Conservation (phyloP, 768 basidiomycete genomes). For the Leucosporidium creatinivorum region DNA sequence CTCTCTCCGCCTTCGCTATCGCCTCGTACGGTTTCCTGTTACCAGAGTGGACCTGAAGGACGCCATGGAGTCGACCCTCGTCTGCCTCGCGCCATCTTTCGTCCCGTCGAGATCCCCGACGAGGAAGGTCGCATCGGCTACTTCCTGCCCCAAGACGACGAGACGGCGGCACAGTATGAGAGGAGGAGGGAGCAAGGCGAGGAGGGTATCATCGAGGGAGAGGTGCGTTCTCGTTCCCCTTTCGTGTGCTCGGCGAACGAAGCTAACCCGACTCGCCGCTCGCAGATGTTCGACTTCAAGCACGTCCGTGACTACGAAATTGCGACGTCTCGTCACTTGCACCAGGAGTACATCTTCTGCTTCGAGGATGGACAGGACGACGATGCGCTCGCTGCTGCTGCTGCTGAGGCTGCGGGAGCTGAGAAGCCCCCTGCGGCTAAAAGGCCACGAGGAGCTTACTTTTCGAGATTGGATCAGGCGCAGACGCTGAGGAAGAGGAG, state of each 20-base stretch:
- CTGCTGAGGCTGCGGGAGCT: constrained; percentile 9
- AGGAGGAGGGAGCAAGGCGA: not conserved
- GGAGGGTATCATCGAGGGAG: constrained; percentile 6
- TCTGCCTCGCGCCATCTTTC: constrained; percentile 29
- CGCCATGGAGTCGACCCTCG: constrained; percentile 23
- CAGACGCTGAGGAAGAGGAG: constrained; percentile 24
- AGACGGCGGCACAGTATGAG: constrained; percentile 17
- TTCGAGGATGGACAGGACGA: constrained; percentile 21
- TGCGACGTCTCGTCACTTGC: not conserved
- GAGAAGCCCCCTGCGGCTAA: constrained; percentile 1
- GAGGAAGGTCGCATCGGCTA: constrained; percentile 26
- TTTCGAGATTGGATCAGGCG: constrained; percentile 1
- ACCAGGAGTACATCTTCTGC: constrained; percentile 25
- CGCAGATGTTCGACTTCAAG: constrained; percentile 28
- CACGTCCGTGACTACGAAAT: constrained; percentile 33
- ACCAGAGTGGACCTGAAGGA: not conserved
- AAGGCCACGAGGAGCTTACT: constrained; percentile 30
- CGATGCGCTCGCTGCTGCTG: constrained; percentile 7
- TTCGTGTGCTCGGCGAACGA: not conserved
- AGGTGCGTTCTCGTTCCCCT: constrained; percentile 7
- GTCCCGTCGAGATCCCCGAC: constrained; percentile 12
- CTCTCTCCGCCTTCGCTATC: not conserved
- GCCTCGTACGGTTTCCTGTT: not conserved
- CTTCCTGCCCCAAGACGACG: constrained; percentile 32
- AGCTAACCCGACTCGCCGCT: not conserved